Conservation (phyloP, 2,329 filamentous ascomycete species). For the Gaeumannomyces tritici region DNA sequence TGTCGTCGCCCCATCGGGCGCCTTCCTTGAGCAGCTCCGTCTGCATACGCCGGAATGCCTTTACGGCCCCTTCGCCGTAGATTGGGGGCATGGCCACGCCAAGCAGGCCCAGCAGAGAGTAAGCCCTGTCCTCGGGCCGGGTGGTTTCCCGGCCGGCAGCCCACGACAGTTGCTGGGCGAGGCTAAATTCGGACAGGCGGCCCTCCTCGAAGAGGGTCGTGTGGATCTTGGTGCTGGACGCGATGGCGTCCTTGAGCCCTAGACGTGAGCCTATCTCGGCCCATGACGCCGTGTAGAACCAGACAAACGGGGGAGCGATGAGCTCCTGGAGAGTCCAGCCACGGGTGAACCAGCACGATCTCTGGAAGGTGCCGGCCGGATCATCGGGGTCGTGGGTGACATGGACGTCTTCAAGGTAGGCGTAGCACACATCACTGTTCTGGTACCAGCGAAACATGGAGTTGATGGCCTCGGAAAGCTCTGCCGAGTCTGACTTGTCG, state of each 20-base stretch:
- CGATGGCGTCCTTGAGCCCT: conserved; percentile 3
- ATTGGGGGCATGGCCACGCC: conserved; percentile 15
- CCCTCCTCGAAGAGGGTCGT: conserved; percentile 8
- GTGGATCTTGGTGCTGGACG: conserved; percentile 12
- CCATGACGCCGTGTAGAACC: conserved; percentile 4
- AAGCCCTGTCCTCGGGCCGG: conserved; percentile 13
- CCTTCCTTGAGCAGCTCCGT: conserved; percentile 12
- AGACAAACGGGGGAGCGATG: background rate
- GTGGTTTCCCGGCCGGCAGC: conserved; percentile 11
- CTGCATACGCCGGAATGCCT: conserved; percentile 13
- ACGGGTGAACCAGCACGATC: conserved; percentile 2
- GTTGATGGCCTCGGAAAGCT: conserved; percentile 6
- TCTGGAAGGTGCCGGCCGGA: background rate
- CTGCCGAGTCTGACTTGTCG: conserved; percentile 5
- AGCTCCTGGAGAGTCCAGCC: conserved; percentile 6
- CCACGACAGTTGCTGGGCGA: conserved; percentile 17
- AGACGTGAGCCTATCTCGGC: background rate
- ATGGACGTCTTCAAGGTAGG: conserved; percentile 4
- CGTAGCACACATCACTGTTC: conserved; percentile 3
- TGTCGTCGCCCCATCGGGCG: too few species aligned
- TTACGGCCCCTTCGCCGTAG: conserved; percentile 14
- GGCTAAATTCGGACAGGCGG: conserved; percentile 1
- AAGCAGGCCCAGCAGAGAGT: conserved; percentile 16
- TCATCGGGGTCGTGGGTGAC: background rate
- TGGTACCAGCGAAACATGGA: conserved; percentile 8